Percentiles rank a stretch among this genome's conserved stretches.
These are phyloP conservation scores for Aspergillus mulundensis DNA, from an alignment of 495 filamentous ascomycete species.

Conservation along the genomic window DNA sequence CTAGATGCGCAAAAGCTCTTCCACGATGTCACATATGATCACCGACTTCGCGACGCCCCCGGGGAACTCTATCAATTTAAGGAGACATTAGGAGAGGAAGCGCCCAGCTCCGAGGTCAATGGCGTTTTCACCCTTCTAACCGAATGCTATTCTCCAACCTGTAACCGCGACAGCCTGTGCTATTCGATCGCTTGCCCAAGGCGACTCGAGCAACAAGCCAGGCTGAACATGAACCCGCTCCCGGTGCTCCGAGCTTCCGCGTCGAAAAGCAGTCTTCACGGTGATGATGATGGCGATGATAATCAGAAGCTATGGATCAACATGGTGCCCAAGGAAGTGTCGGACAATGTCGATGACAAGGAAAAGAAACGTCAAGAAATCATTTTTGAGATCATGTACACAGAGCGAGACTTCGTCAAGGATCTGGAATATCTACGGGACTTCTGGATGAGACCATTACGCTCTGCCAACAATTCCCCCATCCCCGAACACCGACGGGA, in stretches of 20 bases:
- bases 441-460: slow-evolving; percentile 96
- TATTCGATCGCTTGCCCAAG: slow-evolving; percentile 98
- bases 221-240: slow-evolving; percentile 86
- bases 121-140: slow-evolving; percentile 94
- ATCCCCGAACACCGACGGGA: slow-evolving; percentile 87
- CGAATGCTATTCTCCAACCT: slow-evolving; percentile 98
- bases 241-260: slow-evolving; percentile 81
- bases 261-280: slow-evolving; percentile 75
- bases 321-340: slow-evolving; percentile 91
- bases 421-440: slow-evolving; percentile 96
- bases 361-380: slow-evolving; percentile 98
- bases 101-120: slow-evolving; percentile 76
- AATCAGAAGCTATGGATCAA: slow-evolving; percentile 99
- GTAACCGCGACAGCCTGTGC: slow-evolving; percentile 88
- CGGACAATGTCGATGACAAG: slow-evolving; percentile 77
- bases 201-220: slow-evolving; percentile 88
- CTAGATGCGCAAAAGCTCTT: slow-evolving; percentile 99
- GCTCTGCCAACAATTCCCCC: slow-evolving; percentile 67
- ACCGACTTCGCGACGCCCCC: slow-evolving; percentile 84
- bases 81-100: slow-evolving; percentile 85
- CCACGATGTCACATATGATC: slow-evolving; percentile 98
- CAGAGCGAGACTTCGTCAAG: slow-evolving; percentile 98
- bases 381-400: slow-evolving; percentile 98
- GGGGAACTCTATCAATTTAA: slow-evolving; percentile 95
- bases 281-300: slow-evolving; percentile 72